phyloP scores from a whole-genome alignment of 768 basidiomycete genomes.

The Calocera viscosa region DNA sequence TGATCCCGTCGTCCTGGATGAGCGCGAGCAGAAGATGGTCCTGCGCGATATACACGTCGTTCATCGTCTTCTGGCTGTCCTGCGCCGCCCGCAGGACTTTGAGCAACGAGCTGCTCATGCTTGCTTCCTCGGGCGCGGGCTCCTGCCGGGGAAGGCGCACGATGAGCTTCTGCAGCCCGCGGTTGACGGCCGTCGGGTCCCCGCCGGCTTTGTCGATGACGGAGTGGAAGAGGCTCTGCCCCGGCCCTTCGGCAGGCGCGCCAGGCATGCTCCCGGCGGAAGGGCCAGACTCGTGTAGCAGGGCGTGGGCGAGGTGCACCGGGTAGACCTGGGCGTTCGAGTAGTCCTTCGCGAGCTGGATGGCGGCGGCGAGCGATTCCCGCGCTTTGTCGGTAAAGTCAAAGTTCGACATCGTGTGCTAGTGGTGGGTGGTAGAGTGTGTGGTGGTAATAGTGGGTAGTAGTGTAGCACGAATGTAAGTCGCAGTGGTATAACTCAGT shows the following conservation, averaged over 20 bases:
- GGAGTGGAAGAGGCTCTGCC: constrained; percentile 56
- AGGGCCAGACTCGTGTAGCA: constrained; percentile 55
- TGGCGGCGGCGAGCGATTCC: constrained; percentile 52
- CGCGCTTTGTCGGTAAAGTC: constrained; percentile 82
- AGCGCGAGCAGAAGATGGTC: constrained; percentile 84
- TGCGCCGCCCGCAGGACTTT: constrained; percentile 67
- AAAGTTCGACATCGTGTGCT: constrained; percentile 30
- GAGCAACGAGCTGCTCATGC: constrained; percentile 42
- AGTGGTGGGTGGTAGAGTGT: too few species aligned
- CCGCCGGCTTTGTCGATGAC: constrained; percentile 76
- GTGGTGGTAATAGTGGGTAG: too few species aligned
- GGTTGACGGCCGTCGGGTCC: constrained; percentile 52
- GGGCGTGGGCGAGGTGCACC: constrained; percentile 65
- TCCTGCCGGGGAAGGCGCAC: constrained; percentile 72
- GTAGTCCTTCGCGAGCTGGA: constrained; percentile 75
- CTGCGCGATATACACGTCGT: constrained; percentile 85
- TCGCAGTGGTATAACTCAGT: too few species aligned
- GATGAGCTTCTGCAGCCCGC: constrained; percentile 60
- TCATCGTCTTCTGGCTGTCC: constrained; percentile 65
- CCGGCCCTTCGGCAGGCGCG: constrained; percentile 27
- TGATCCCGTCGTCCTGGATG: constrained; percentile 57
- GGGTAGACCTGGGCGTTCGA: constrained; percentile 77
- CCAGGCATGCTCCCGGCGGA: constrained; percentile 21
- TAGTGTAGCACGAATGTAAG: too few species aligned
- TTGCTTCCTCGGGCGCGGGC: constrained; percentile 73